phyloP scores from a whole-genome alignment of 1,139 yeast species.

The Lipomyces yarrowii region DNA sequence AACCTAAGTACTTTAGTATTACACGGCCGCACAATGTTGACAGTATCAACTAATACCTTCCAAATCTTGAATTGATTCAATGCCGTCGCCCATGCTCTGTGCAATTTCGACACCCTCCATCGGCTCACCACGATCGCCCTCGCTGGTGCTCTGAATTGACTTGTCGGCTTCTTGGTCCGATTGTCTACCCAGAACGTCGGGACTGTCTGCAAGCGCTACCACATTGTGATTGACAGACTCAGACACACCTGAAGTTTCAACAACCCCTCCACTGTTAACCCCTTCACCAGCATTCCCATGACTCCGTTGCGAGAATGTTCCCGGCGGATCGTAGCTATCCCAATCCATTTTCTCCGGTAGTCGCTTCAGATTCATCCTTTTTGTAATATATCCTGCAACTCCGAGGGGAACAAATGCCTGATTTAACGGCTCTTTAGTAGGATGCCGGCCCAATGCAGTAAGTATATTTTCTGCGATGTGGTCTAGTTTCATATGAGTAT shows the following conservation, averaged over 20 bases:
- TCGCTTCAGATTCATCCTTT: slow-evolving; percentile 3
- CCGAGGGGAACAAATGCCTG: slow-evolving; percentile 6
- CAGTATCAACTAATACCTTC: not conserved
- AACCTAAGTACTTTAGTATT: not conserved
- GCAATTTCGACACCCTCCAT: not conserved
- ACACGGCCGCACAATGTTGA: not conserved
- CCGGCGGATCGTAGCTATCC: slow-evolving; percentile 20
- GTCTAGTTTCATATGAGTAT: not conserved
- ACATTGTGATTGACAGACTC: not conserved
- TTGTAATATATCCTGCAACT: not conserved
- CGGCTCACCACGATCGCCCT: not conserved
- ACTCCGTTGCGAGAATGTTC: not conserved
- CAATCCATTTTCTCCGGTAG: slow-evolving; percentile 5
- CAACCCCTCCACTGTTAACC: slow-evolving; percentile 5
- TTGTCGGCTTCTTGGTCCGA: not conserved
- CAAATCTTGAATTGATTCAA: not conserved
- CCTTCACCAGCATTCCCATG: too few species aligned
- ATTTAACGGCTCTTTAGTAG: slow-evolving; percentile 10
- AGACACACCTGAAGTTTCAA: not conserved
- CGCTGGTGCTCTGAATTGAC: not conserved
- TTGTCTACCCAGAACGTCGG: not conserved
- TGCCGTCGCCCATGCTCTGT: not conserved
- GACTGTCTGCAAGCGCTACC: too few species aligned
- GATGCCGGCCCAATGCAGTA: slow-evolving; percentile 12
- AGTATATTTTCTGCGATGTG: slow-evolving; percentile 8